These are phyloP conservation scores for Geotrichum histeridarum DNA, from an alignment of 1,139 yeast species.

Conservation along the genomic window DNA sequence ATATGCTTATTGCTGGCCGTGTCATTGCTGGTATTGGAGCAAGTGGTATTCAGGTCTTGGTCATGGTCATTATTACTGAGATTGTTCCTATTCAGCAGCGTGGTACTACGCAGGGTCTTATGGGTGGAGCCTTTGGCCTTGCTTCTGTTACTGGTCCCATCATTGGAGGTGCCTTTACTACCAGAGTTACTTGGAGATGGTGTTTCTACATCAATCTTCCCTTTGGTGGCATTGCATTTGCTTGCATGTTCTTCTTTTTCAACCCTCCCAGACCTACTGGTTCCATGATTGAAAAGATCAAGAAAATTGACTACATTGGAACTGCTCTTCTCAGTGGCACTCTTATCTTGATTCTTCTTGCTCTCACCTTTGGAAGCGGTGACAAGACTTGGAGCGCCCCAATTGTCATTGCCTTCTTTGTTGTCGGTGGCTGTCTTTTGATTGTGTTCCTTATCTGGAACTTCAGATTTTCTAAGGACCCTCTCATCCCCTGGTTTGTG, in stretches of 20 bases:
- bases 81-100: conserved; percentile 56
- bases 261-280: conserved; percentile 52
- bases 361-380: conserved; percentile 51
- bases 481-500: conserved; percentile 46
- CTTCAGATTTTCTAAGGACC: conserved; percentile 44
- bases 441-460: conserved; percentile 47
- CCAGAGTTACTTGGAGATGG: conserved; percentile 70
- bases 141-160: conserved; percentile 63
- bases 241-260: conserved; percentile 46
- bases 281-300: conserved; percentile 41
- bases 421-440: conserved; percentile 48
- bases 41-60: conserved; percentile 60
- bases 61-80: conserved; percentile 55
- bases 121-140: conserved; percentile 50
- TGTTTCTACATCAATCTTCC: conserved; percentile 71
- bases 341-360: conserved; percentile 45
- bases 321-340: conserved; percentile 43
- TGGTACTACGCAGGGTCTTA: conserved; percentile 47
- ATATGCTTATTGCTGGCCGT: conserved; percentile 63
- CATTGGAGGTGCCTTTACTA: conserved; percentile 62
- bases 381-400: conserved; percentile 51
- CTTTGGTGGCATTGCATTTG: conserved; percentile 54
- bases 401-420: conserved; percentile 50
- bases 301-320: conserved; percentile 48
- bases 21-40: conserved; percentile 71